Evolutionary conservation across 2,329 filamentous ascomycete genomes (phyloP).

Genomic region (Arthrobotrys pseudoclavata): DNA sequence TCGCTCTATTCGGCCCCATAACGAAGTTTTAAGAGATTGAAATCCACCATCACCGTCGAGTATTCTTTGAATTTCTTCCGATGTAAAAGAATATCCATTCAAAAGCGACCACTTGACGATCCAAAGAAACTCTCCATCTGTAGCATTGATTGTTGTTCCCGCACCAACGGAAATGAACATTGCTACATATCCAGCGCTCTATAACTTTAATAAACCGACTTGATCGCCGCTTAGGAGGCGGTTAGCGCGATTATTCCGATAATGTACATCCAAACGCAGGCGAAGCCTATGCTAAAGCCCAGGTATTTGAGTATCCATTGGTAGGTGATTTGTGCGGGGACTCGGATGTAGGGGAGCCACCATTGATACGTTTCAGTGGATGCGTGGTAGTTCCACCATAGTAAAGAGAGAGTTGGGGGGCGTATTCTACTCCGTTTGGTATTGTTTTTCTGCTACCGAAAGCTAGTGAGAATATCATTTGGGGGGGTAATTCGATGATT

Average conservation of each 20-base stretch:
- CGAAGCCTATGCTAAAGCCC: not conserved
- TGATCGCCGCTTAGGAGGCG: not conserved
- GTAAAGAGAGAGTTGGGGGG: not conserved
- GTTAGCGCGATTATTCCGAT: not conserved
- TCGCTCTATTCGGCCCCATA: not conserved
- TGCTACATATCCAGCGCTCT: not conserved
- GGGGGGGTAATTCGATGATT: not conserved
- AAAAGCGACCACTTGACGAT: constrained; percentile 1
- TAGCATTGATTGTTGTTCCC: not conserved
- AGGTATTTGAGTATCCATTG: not conserved
- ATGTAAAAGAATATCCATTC: not conserved
- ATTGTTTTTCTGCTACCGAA: not conserved
- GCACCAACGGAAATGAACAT: not conserved
- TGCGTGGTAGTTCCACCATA: not conserved
- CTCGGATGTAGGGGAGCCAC: not conserved
- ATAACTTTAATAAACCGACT: not conserved
- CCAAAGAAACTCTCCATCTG: constrained; percentile 2
- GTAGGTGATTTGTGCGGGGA: not conserved
- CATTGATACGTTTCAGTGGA: not conserved
- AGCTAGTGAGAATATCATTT: not conserved
- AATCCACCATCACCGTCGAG: constrained; percentile 3
- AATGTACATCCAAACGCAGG: not conserved
- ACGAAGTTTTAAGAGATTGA: constrained; percentile 4
- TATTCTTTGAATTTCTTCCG: not conserved
- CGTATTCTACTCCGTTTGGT: not conserved